phyloP scores from a whole-genome alignment of 805 yeast genomes.

The Priceomyces melissophilus region DNA sequence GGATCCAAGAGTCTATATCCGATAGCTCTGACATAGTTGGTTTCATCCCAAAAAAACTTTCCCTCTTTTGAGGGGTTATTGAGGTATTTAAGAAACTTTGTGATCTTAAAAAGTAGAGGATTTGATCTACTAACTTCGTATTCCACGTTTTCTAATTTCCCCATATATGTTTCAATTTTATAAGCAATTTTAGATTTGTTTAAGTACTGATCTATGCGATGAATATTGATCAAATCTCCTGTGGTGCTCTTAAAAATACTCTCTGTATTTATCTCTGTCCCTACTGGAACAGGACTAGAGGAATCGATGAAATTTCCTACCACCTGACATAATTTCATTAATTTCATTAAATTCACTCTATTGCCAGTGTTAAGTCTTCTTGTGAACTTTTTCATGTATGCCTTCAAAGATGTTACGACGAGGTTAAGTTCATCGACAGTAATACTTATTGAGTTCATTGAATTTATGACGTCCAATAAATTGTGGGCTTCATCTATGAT shows the following conservation, averaged over 20 bases:
- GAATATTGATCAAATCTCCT: slow-evolving; percentile 69
- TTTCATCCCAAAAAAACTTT: slow-evolving; percentile 59
- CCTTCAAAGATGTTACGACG: slow-evolving; percentile 47
- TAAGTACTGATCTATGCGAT: slow-evolving; percentile 62
- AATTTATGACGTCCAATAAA: slow-evolving; percentile 68
- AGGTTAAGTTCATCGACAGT: slow-evolving; percentile 44
- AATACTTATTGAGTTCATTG: slow-evolving; percentile 63
- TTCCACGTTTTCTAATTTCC: slow-evolving; percentile 14
- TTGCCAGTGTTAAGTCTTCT: slow-evolving; percentile 66
- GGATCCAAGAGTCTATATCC: slow-evolving; percentile 81
- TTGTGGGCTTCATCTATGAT: slow-evolving; percentile 94
- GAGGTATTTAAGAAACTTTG: slow-evolving; percentile 60
- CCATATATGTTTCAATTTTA: slow-evolving; percentile 73
- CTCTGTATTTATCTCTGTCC: slow-evolving; percentile 47
- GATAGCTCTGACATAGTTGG: slow-evolving; percentile 32
- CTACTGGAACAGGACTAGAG: slow-evolving; percentile 39
- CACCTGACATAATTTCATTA: slow-evolving; percentile 53
- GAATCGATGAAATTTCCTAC: slow-evolving; percentile 46
- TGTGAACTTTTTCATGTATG: slow-evolving; percentile 60
- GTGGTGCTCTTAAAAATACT: slow-evolving; percentile 58
- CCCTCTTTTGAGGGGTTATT: slow-evolving; percentile 81
- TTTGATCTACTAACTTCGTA: slow-evolving; percentile 22
- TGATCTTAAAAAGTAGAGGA: slow-evolving; percentile 64
- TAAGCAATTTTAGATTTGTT: slow-evolving; percentile 72
- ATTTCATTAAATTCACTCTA: slow-evolving; percentile 62